Evolutionary conservation across 208 protist genomes (phyloP).

Genomic region (Acanthamoeba royreba): DNA sequence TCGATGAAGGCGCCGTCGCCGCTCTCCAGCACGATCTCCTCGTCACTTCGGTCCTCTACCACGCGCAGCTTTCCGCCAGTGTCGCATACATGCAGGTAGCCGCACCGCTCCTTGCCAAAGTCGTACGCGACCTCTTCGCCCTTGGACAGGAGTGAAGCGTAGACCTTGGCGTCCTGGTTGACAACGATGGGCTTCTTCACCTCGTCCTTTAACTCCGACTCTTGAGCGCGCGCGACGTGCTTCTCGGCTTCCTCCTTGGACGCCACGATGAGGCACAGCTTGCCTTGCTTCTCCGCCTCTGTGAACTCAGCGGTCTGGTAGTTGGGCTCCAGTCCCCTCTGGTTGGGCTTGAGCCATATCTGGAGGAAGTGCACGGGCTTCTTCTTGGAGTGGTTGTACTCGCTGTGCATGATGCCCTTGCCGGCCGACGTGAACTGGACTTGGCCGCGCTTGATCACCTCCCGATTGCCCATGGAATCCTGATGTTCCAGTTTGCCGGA

Average conservation of each 20-base stretch:
- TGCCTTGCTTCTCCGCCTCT: neutral
- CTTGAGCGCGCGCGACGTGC: neutral
- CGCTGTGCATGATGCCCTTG: too few species aligned
- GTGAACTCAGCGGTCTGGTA: neutral
- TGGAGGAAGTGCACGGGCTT: constrained; percentile 51
- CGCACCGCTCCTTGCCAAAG: neutral
- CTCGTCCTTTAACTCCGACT: neutral
- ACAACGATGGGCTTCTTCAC: neutral
- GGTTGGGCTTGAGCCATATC: constrained; percentile 49
- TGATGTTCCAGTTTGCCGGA: constrained; percentile 44
- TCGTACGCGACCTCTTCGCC: neutral
- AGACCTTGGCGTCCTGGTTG: neutral
- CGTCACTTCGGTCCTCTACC: too few species aligned
- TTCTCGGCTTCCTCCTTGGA: neutral
- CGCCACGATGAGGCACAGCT: too few species aligned
- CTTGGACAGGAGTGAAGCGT: neutral
- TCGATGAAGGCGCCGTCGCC: neutral
- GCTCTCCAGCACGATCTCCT: too few species aligned
- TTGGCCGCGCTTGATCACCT: constrained; percentile 37
- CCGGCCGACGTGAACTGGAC: constrained; percentile 66
- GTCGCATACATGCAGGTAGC: neutral
- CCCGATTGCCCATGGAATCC: constrained; percentile 53
- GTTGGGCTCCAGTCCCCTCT: neutral
- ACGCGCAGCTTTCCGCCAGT: neutral
- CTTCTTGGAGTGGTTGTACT: too few species aligned